Base-by-base conservation (phyloP, 108 stramenopile species). In the Tribonema minus region DNA sequence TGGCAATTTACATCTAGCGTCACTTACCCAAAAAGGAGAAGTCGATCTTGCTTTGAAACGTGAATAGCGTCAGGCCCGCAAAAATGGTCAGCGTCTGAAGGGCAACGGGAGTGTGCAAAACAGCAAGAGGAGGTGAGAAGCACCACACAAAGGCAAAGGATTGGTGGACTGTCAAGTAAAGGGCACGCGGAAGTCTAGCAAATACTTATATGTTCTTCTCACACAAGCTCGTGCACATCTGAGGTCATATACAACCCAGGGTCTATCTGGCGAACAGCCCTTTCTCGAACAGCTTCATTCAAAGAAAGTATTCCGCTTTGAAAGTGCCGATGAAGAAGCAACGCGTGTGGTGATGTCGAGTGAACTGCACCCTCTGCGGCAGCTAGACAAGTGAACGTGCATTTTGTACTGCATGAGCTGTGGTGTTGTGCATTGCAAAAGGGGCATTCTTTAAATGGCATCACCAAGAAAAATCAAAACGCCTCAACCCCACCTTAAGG, bases 21-120 rank as follows among this genome's bases (percentile, higher is more conserved):
- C n/a, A n/a, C n/a, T n/a, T n/a, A n/a, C n/a, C n/a, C 81, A 91
- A 31, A 72, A 93, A 92, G 4, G 91, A 91, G 35, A 96, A 83
- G 85, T 97, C 95, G 70, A 92, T 91, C 64, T 97, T 89, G 37
- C 94, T 89, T 26, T 86, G 62, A 31, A 92, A 64, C 1, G 91
- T 92, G 73, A 93, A 94, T 3, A 86, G 36, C 0, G 92, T 92
- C 15, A 96, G 85, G 12, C 90, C 84, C 5, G 85, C 46, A 26
- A 92, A 88, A 1, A 79, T 68, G 15, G 68, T 68, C 78, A 79
- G 37, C 33, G 78, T 79, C 31, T 79, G 78, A 2, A 79, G 3
- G 1, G 70, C 68, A 20, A 79, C 26, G 36, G 35, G 6, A 5
- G 67, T 67, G 46, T 72, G 61, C 6, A 40, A 1, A 37, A 23